phyloP scores from a whole-genome alignment of 1,139 yeast species.

The Nadsonia commutata region DNA sequence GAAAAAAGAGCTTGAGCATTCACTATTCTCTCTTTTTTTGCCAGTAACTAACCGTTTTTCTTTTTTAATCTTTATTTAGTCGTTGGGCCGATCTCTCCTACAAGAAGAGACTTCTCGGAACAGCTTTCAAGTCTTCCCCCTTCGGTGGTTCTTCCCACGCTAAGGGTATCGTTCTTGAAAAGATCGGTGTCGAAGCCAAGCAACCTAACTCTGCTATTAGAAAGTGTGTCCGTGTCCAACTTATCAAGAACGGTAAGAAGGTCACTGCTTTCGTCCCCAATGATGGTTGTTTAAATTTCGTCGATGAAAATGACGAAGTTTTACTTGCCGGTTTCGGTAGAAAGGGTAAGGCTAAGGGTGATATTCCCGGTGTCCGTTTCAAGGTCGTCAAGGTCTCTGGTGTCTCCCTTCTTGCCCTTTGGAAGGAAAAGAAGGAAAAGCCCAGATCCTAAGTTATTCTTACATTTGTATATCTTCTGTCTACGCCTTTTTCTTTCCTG shows the following conservation, averaged over 20 bases:
- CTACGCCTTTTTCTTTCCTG: too few relatives aligned
- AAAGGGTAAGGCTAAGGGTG: conserved; percentile 99
- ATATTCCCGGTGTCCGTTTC: conserved; percentile 99
- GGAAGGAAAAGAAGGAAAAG: conserved; percentile 99
- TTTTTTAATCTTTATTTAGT: conserved; percentile 23
- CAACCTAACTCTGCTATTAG: conserved; percentile 99
- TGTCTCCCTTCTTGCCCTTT: conserved; percentile 98
- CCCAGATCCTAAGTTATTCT: conserved; percentile 75
- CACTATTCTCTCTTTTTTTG: background rate
- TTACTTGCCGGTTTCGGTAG: conserved; percentile 99
- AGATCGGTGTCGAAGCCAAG: conserved; percentile 99
- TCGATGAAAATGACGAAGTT: conserved; percentile 99
- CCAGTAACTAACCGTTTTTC: background rate
- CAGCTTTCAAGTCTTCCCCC: conserved; percentile 99
- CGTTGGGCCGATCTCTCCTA: conserved; percentile 99
- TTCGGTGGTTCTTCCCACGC: conserved; percentile 99
- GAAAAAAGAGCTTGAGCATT: conserved; percentile 1
- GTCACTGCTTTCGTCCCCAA: conserved; percentile 99
- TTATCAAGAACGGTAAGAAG: conserved; percentile 99
- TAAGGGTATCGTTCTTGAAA: conserved; percentile 98
- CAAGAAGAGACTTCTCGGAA: conserved; percentile 98
- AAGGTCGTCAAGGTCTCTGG: conserved; percentile 99
- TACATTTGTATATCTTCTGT: too few relatives aligned
- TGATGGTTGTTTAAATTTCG: conserved; percentile 99
- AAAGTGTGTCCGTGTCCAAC: conserved; percentile 99